Percentiles rank a stretch among this genome's conserved stretches.
Conservation (phyloP, 2,329 filamentous ascomycete genomes). For the Dothistroma pini region DNA sequence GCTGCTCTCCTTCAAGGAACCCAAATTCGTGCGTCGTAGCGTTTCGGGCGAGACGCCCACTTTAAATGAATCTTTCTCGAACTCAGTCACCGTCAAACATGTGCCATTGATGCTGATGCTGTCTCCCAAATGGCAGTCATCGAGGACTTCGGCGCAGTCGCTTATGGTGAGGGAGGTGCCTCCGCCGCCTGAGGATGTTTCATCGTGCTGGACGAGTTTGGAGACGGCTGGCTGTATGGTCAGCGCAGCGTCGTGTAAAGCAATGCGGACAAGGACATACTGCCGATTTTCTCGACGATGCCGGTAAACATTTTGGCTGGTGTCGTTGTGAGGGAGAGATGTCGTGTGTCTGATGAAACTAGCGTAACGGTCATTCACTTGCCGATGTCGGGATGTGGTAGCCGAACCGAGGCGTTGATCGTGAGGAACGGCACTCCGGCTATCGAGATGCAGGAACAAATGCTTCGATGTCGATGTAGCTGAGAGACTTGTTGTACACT, state of each 20-base stretch:
- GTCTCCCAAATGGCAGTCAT: slow-evolving; percentile 82
- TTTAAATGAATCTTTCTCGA: slow-evolving; percentile 65
- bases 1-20: slow-evolving; percentile 61
- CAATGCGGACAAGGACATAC: slow-evolving; percentile 55
- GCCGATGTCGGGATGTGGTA: neutral
- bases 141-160: slow-evolving; percentile 69
- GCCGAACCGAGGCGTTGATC: slow-evolving; percentile 1
- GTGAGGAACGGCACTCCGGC: neutral
- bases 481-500: neutral
- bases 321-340: neutral
- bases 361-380: slow-evolving; percentile 6
- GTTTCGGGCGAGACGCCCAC: slow-evolving; percentile 95
- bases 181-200: slow-evolving; percentile 64
- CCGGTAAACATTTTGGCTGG: slow-evolving; percentile 79
- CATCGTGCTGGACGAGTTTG: slow-evolving; percentile 73
- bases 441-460: slow-evolving; percentile 1
- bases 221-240: slow-evolving; percentile 65
- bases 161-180: slow-evolving; percentile 89
- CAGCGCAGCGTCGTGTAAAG: slow-evolving; percentile 34
- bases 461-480: neutral
- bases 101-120: slow-evolving; percentile 95
- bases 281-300: slow-evolving; percentile 87
- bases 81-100: slow-evolving; percentile 86
- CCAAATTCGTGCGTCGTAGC: slow-evolving; percentile 92
- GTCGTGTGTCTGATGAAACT: neutral